Conservation (phyloP, 2,329 filamentous ascomycete genomes). For the Annulohypoxylon truncatum region DNA sequence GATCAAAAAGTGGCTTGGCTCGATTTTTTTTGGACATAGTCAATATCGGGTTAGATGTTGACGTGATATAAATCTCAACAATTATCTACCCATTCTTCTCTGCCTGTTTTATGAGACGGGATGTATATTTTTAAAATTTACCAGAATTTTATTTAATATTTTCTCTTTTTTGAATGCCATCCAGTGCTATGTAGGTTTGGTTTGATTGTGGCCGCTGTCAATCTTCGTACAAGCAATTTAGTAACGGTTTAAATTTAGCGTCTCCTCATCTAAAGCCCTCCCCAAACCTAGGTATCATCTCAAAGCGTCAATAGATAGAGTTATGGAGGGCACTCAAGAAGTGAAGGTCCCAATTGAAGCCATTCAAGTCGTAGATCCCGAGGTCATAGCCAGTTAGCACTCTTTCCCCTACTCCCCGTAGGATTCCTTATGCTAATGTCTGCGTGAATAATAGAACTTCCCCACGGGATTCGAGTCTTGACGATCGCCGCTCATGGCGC, state of each 20-base stretch:
- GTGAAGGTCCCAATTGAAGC: constrained; percentile 25
- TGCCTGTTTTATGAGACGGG: background rate
- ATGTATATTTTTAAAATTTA: background rate
- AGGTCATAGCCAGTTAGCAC: constrained; percentile 22
- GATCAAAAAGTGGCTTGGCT: background rate
- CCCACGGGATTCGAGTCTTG: constrained; percentile 4
- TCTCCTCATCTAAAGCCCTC: constrained; percentile 6
- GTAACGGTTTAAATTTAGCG: no score
- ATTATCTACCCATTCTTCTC: background rate
- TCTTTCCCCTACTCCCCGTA: background rate
- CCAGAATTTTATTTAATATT: background rate
- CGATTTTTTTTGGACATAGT: background rate
- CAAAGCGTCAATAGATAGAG: background rate
- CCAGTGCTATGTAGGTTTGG: background rate
- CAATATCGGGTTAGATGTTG: background rate
- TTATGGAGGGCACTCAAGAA: background rate
- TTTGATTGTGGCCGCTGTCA: background rate
- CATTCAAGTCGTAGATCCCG: constrained; percentile 24
- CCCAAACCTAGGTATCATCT: background rate
- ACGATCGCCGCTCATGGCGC: constrained; percentile 29
- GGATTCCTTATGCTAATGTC: background rate
- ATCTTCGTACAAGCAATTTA: no score
- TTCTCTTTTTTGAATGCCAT: background rate
- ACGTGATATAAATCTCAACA: background rate
- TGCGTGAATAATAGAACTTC: constrained; percentile 24